Base-by-base conservation (phyloP, 202 grass and related monocot genomes). In the Setaria italica region DNA sequence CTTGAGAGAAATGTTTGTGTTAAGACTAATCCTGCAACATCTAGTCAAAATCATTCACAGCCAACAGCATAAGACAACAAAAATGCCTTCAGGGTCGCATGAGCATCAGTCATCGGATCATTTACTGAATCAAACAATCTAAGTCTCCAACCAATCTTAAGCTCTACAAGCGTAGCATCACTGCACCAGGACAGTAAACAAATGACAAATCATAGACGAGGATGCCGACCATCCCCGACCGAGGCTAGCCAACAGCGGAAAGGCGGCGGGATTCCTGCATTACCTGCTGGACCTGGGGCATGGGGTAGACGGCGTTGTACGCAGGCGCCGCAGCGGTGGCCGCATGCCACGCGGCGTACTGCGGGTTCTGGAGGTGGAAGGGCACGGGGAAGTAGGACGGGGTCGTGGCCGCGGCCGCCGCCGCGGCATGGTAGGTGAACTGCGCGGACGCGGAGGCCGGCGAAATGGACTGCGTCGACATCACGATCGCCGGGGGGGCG, bases 231-330 rank as follows among this genome's bases (percentile, higher is more conserved):
- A 43, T 50, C 39, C 13, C 9, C 15, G 32, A 62, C 41, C 1
- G 17, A 2, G n/a, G 53, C 13, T 29, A 29, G 50, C 39, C 6
- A 50, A 29, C 48, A 17, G 68, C 53, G 4, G 15, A 33, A 12
- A 32, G 62, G n/a, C 2, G 6, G 55, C 15, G 9, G 1, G 3
- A 16, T 14, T 47, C 19, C 49, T 42, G 21, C 25, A 14, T 82
- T 82, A 92, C 92, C 94, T 94, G 92, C 72, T 85, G 92, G 75
- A 92, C 21, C 73, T 92, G 90, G 10, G 92, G 71, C 88, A 84
- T 39, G 8, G 86, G 82, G 35, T 79, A 87, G 16, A 82, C 62
- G 30, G 86, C 59, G 50, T 86, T 86, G 72, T 79, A 91, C 5
- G 17, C 7, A 19, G 65, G 67, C 11, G 43, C 41, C 11, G 58